Evolutionary conservation across 257 asterid species (phyloP).

Genomic region (Lantana camara): DNA sequence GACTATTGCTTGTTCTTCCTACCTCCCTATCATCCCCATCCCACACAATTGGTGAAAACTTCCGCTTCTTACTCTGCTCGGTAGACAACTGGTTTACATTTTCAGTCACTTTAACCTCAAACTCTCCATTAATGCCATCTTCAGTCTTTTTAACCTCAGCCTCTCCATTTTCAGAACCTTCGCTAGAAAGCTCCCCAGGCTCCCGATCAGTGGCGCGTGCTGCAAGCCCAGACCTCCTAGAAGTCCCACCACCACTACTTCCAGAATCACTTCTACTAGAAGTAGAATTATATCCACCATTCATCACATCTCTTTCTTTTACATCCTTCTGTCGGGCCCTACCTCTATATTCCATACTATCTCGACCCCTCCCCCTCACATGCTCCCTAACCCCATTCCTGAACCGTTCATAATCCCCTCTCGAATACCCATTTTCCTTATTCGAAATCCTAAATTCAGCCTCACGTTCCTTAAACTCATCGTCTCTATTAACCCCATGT

Average conservation of each 20-base stretch:
- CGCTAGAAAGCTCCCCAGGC: conserved; percentile 91
- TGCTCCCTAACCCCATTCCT: conserved; percentile 50
- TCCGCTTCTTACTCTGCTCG: conserved; percentile 57
- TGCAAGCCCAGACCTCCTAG: conserved; percentile 33
- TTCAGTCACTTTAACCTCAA: conserved; percentile 37
- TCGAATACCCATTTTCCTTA: conserved; percentile 44
- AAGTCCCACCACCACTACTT: conserved; percentile 43
- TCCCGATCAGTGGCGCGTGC: conserved; percentile 52
- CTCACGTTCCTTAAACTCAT: conserved; percentile 61
- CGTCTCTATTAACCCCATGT: conserved; percentile 67
- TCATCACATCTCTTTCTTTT: conserved; percentile 53
- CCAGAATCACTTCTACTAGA: conserved; percentile 67
- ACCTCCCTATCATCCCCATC: conserved; percentile 69
- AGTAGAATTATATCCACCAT: conserved; percentile 49
- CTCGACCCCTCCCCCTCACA: conserved; percentile 39
- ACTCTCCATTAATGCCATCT: conserved; percentile 26
- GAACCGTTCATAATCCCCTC: conserved; percentile 45
- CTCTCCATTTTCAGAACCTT: conserved; percentile 71
- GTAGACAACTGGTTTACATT: conserved; percentile 43
- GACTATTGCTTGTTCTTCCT: conserved; percentile 40
- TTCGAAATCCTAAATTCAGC: conserved; percentile 50
- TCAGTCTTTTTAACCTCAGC: conserved; percentile 42
- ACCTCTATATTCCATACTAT: conserved; percentile 39
- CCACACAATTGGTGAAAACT: conserved; percentile 90
- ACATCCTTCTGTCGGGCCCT: conserved; percentile 61